A percentile compares a stretch with the other conserved stretches of the same genome.
phyloP scores from a whole-genome alignment of 352 stramenopile species.

The Stramenopiles sp. region DNA sequence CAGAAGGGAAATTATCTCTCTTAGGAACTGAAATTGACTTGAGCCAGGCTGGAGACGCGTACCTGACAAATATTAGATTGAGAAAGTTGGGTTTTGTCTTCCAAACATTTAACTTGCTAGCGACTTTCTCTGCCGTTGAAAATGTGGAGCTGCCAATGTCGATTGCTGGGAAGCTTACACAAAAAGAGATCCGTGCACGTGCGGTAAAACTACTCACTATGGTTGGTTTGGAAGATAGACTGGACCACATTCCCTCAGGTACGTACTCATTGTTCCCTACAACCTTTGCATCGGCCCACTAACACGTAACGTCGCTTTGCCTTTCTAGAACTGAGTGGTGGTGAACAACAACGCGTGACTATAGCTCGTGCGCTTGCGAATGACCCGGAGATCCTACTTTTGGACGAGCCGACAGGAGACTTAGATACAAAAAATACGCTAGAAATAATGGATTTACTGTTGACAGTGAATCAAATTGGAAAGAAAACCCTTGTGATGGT shows the following conservation, averaged over 20 bases:
- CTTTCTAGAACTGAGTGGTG: constrained; percentile 21
- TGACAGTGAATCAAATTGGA: constrained; percentile 16
- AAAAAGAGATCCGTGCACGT: not conserved
- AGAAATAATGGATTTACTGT: constrained; percentile 23
- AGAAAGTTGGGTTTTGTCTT: constrained; percentile 24
- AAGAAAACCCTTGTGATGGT: constrained; percentile 25
- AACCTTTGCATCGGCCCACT: not conserved
- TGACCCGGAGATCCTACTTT: constrained; percentile 20
- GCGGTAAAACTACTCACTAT: constrained; percentile 18
- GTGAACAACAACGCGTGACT: constrained; percentile 25
- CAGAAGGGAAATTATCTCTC: constrained; percentile 15
- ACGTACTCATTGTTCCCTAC: not conserved
- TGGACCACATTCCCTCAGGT: constrained; percentile 16
- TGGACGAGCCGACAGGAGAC: constrained; percentile 28
- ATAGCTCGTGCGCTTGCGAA: constrained; percentile 25
- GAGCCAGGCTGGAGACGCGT: constrained; percentile 1
- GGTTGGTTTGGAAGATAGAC: constrained; percentile 20
- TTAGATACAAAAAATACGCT: constrained; percentile 25
- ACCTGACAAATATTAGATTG: constrained; percentile 18
- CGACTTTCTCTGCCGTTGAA: constrained; percentile 16
- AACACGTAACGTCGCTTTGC: not conserved
- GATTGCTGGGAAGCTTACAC: not conserved
- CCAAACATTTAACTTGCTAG: constrained; percentile 24
- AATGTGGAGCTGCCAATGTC: constrained; percentile 20
- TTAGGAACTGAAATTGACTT: constrained; percentile 16